Conservation (phyloP, 306 rosid species). For the Fagus crenata region DNA sequence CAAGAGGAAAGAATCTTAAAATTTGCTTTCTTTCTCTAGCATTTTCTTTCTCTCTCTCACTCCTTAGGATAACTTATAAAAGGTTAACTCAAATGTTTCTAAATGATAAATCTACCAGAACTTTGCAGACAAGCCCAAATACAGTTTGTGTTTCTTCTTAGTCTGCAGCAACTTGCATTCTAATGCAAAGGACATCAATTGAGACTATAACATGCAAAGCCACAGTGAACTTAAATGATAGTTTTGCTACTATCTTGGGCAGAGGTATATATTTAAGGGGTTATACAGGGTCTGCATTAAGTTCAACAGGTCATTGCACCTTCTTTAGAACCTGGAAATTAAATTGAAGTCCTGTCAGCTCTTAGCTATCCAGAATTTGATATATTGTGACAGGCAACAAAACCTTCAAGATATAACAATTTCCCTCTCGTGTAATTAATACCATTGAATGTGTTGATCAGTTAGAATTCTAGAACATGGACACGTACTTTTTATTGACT, state of each 20-base stretch:
- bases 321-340: conserved; percentile 2
- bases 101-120: background rate
- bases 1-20: background rate
- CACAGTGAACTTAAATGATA: too few relatives aligned
- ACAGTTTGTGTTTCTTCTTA: background rate
- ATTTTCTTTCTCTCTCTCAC: background rate
- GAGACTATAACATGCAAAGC: background rate
- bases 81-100: background rate
- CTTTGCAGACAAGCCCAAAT: background rate
- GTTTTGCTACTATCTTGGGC: too few relatives aligned
- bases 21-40: background rate
- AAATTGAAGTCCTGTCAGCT: background rate
- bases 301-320: background rate
- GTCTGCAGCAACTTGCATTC: background rate
- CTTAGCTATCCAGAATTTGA: background rate
- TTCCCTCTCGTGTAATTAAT: background rate
- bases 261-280: background rate
- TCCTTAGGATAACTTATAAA: background rate
- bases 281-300: background rate
- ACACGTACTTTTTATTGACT: background rate
- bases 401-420: background rate
- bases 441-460: background rate
- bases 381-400: background rate
- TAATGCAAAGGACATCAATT: background rate
- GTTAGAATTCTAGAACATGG: background rate